These are phyloP conservation scores for Neoboletus magnificus DNA, from an alignment of 768 basidiomycete genomes.

Conservation along the genomic window DNA sequence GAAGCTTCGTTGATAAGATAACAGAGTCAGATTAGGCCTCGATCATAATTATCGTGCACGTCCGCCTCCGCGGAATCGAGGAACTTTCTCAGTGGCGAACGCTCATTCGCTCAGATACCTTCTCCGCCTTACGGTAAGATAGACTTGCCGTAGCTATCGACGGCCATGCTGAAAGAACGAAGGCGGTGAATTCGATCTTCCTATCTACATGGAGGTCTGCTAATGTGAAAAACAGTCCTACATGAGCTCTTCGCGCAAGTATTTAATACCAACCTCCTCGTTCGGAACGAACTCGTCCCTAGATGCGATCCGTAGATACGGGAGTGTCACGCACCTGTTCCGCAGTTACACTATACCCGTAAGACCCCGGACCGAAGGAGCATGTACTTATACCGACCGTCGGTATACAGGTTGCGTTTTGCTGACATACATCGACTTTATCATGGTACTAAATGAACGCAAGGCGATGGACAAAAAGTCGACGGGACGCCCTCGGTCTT, in stretches of 20 bases:
- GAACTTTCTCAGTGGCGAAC: not conserved
- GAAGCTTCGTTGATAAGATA: constrained; percentile 29
- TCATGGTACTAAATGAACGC: not conserved
- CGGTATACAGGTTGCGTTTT: not conserved
- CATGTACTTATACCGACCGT: not conserved
- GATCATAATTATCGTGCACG: constrained; percentile 5
- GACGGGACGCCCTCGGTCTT: not conserved
- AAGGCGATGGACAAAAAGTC: not conserved
- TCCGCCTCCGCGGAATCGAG: constrained; percentile 24
- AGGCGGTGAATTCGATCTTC: not conserved
- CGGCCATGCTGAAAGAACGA: not conserved
- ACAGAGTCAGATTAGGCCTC: constrained; percentile 8
- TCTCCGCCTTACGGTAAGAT: constrained; percentile 4
- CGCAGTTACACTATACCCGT: not conserved
- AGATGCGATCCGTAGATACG: constrained; percentile 17
- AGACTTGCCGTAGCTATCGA: not conserved
- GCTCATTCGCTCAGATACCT: not conserved
- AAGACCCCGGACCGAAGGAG: constrained; percentile 1
- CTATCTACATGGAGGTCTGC: constrained; percentile 3
- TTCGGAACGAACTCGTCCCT: constrained; percentile 1
- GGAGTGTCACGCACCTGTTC: not conserved
- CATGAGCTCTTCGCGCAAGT: not conserved
- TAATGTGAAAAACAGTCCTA: not conserved
- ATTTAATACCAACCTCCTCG: not conserved
- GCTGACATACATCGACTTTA: not conserved